These are phyloP conservation scores for Iberis amara DNA, from an alignment of 441 rosid genomes.

Conservation along the genomic window DNA sequence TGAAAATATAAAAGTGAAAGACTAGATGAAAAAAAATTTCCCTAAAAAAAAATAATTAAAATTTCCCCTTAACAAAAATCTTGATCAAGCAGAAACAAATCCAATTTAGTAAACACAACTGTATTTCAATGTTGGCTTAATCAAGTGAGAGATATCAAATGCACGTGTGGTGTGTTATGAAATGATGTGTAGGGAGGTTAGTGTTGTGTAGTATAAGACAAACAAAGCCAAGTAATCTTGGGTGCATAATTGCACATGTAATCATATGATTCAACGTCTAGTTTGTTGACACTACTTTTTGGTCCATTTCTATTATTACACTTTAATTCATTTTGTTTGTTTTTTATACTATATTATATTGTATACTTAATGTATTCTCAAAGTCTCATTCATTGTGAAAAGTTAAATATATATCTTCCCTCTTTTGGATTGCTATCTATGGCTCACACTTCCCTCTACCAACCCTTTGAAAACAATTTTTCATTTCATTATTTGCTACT, in stretches of 20 bases:
- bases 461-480: conserved; percentile 27
- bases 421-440: conserved; percentile 14
- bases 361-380: conserved; percentile 29
- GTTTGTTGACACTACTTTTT: conserved; percentile 27
- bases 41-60: too few relatives aligned
- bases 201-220: conserved; percentile 35
- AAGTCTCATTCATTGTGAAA: conserved; percentile 30
- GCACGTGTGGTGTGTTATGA: too few relatives aligned
- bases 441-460: conserved; percentile 31
- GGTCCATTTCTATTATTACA: conserved; percentile 22
- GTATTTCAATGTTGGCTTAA: neutral
- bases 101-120: neutral
- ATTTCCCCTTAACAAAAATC: too few relatives aligned
- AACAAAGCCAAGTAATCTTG: conserved; percentile 27
- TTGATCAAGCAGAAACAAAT: neutral
- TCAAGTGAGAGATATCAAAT: conserved; percentile 9
- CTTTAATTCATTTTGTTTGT: neutral
- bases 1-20: too few relatives aligned
- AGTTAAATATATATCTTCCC: conserved; percentile 25
- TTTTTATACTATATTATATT: neutral
- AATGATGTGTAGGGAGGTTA: conserved; percentile 31
- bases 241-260: conserved; percentile 30
- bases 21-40: too few relatives aligned
- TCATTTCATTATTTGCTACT: conserved; percentile 1
- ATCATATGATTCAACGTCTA: conserved; percentile 30